phyloP scores from a whole-genome alignment of 306 rosid genomes.

The Medicago arabica region DNA sequence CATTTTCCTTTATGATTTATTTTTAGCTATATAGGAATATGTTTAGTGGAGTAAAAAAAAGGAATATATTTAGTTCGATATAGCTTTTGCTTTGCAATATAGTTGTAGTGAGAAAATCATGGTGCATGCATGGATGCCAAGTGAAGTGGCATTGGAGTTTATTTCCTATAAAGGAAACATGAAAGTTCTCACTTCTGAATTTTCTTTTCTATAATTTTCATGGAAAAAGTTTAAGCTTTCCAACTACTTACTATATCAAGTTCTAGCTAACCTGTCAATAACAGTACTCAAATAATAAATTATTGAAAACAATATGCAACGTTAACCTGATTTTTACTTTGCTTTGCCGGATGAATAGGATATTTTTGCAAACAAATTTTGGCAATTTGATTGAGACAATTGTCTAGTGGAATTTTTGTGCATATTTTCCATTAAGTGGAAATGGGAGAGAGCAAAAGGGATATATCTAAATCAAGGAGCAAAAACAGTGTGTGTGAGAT shows the following conservation, averaged over 20 bases:
- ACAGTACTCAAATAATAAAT: slow-evolving; percentile 4
- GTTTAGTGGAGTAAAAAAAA: background rate
- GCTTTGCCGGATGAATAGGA: slow-evolving; percentile 1
- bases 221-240: slow-evolving; percentile 36
- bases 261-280: slow-evolving; percentile 4
- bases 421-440: background rate
- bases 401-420: background rate
- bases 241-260: slow-evolving; percentile 8
- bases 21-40: slow-evolving; percentile 19
- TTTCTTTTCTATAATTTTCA: slow-evolving; percentile 44
- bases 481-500: too few species aligned
- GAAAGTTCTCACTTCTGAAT: slow-evolving; percentile 44
- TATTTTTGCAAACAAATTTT: background rate
- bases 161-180: slow-evolving; percentile 48
- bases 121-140: slow-evolving; percentile 43
- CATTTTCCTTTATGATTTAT: background rate
- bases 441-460: background rate
- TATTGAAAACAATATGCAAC: background rate
- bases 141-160: slow-evolving; percentile 45
- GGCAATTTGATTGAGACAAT: slow-evolving; percentile 28
- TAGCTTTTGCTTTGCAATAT: slow-evolving; percentile 45
- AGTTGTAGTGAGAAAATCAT: slow-evolving; percentile 45
- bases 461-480: background rate
- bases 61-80: slow-evolving; percentile 37
- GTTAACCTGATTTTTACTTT: slow-evolving; percentile 8